phyloP scores from a whole-genome alignment of 768 basidiomycete species.

The Boletales sp. region DNA sequence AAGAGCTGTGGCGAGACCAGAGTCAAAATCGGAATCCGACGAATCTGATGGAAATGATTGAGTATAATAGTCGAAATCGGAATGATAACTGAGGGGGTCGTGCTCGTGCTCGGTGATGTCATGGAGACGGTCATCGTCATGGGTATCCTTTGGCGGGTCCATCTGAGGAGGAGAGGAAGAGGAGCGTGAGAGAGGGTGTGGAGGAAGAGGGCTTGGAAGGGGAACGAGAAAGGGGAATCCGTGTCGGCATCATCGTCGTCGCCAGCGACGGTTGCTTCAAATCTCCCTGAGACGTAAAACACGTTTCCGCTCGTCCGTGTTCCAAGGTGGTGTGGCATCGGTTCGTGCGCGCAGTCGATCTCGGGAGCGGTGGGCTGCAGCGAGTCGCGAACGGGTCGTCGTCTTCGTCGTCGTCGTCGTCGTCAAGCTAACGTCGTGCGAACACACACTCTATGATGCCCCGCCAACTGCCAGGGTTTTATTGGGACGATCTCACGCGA shows the following conservation, averaged over 20 bases:
- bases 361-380: conserved; percentile 24
- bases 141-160: too few species aligned
- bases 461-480: conserved; percentile 51
- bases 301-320: conserved; percentile 18
- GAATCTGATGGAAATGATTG: conserved; percentile 25
- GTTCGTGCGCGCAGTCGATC: too few species aligned
- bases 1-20: not conserved
- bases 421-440: conserved; percentile 37
- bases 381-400: conserved; percentile 66
- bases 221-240: conserved; percentile 32
- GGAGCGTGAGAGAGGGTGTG: too few species aligned
- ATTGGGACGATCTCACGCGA: conserved; percentile 48
- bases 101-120: conserved; percentile 21
- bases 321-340: conserved; percentile 31
- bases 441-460: too few species aligned
- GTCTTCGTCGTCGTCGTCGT: conserved; percentile 49
- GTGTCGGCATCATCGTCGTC: conserved; percentile 27
- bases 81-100: conserved; percentile 33
- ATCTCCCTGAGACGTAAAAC: conserved; percentile 9
- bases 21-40: conserved; percentile 27
- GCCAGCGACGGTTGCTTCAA: conserved; percentile 15
- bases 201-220: conserved; percentile 31
- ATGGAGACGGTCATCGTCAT: conserved; percentile 1
- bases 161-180: too few species aligned
- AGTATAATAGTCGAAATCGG: conserved; percentile 36